These are phyloP conservation scores for Blastobotrys parvus DNA, from an alignment of 805 yeast genomes.

Conservation along the genomic window DNA sequence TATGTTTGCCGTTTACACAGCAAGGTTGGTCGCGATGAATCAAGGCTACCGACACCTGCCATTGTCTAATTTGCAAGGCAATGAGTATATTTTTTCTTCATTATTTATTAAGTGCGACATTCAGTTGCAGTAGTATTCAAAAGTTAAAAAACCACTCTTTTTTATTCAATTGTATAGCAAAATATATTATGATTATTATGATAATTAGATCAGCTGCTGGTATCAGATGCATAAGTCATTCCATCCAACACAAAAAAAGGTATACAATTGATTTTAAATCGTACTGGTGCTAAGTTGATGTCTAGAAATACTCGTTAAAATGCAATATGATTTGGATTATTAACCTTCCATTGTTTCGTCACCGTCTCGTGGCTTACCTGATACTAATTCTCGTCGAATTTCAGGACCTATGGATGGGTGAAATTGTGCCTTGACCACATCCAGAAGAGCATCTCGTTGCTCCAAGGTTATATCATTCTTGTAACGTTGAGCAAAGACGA, in stretches of 20 bases:
- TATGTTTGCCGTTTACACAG: constrained; percentile 51
- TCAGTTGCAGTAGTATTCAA: too few species aligned
- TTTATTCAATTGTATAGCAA: too few species aligned
- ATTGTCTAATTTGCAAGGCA: constrained; percentile 70
- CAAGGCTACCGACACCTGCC: constrained; percentile 81
- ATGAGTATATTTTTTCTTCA: constrained; percentile 57
- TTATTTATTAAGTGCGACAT: constrained; percentile 35
- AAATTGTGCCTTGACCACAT: constrained; percentile 81
- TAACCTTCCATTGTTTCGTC: constrained; percentile 1
- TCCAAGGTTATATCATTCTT: constrained; percentile 98
- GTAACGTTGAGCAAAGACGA: constrained; percentile 91
- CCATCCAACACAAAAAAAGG: too few species aligned
- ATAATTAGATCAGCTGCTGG: too few species aligned
- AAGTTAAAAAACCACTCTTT: neutral
- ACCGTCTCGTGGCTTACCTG: constrained; percentile 44
- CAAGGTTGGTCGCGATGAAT: constrained; percentile 54
- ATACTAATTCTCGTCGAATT: constrained; percentile 83
- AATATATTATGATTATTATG: too few species aligned
- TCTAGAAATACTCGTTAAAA: too few species aligned
- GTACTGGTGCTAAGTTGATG: too few species aligned
- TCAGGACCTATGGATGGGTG: constrained; percentile 90
- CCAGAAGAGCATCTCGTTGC: constrained; percentile 89
- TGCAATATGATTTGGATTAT: constrained; percentile 1
- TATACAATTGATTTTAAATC: too few species aligned
- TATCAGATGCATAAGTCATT: too few species aligned